Evolutionary conservation across 2,329 filamentous ascomycete species (phyloP), one percentile per base, ranked within the genome.

Genomic region (Aspergillus phoenicis): DNA sequence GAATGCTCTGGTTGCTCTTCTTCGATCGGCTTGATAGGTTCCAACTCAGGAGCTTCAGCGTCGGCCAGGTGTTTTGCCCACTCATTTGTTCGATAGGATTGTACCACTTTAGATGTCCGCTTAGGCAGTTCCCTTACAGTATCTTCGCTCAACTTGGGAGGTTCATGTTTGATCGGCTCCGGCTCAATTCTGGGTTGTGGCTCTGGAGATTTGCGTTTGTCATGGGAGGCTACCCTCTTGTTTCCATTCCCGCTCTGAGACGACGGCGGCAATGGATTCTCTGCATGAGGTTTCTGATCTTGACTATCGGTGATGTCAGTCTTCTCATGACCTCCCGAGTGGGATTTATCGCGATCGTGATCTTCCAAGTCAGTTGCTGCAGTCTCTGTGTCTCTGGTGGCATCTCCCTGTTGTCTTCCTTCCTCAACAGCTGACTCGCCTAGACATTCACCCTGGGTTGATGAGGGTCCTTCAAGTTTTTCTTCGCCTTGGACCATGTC

Each of bases 31-130:
- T 83, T 71, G 73, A 82, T 65, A 4, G 86, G 71, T 24, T 84
- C 80, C 11, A 90, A 74, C 2, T 87, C 84, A 1, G 92, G 92
- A 5, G 81, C 79, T 15, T 97, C 93, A 6, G 94, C 93, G 45
- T 85, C 80, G 64, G 88, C 87, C 10, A 97, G 82, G 74, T 97
- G 92, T 74, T 97, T 97, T 0, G 93, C 92, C 94, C 94, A 98
- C 77, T 98, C 94, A 66, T 96, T 96, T 1, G 93, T 97, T 60
- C 94, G 87, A 72, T 95, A 96, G 0, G 90, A 91, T 73, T 91
- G 81, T 1, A 93, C 89, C 8, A 96, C 85, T 62, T 86, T 89
- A 1, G 93, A 95, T 36, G 93, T 77, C 11, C 87, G 86, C n/a
- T 83, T 80, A 0, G 91, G 91, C 8, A 96, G 82, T 10, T 82